Percentiles rank a stretch among this genome's conserved stretches.
Conservation (phyloP, 768 basidiomycete genomes). For the Suillus tomentosus region DNA sequence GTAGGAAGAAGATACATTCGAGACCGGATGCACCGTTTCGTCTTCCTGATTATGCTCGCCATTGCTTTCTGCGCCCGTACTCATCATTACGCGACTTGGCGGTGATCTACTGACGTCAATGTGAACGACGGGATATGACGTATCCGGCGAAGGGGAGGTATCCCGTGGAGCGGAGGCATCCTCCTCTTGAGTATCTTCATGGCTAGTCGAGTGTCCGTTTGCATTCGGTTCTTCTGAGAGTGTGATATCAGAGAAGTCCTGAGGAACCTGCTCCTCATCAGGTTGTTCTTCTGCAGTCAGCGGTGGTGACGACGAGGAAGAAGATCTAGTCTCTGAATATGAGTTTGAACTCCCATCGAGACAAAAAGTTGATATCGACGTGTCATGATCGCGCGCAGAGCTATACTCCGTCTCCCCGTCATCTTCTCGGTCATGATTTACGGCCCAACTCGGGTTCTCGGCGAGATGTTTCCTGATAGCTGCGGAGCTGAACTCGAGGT, state of each 20-base stretch:
- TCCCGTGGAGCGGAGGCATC: constrained; percentile 13
- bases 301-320: constrained; percentile 27
- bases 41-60: neutral
- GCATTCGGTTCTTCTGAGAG: constrained; percentile 22
- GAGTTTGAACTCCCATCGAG: constrained; percentile 42
- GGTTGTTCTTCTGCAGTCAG: neutral
- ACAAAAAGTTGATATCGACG: constrained; percentile 61
- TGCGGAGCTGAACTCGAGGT: constrained; percentile 58
- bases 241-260: constrained; percentile 27
- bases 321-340: constrained; percentile 19
- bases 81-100: constrained; percentile 30
- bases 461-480: constrained; percentile 65
- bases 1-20: constrained; percentile 1
- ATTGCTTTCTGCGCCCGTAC: constrained; percentile 8
- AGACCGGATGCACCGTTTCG: neutral
- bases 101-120: constrained; percentile 45
- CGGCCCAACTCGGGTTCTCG: constrained; percentile 43
- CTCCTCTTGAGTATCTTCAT: neutral
- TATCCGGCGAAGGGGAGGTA: constrained; percentile 16
- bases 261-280: constrained; percentile 16
- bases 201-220: constrained; percentile 3
- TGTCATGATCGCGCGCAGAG: constrained; percentile 37
- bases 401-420: constrained; percentile 34
- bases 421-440: constrained; percentile 34
- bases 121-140: constrained; percentile 43